Evolutionary conservation across 345 rosid genomes (phyloP), one percentile per base, ranked within the genome.

Genomic region (Erodium maritimum): DNA sequence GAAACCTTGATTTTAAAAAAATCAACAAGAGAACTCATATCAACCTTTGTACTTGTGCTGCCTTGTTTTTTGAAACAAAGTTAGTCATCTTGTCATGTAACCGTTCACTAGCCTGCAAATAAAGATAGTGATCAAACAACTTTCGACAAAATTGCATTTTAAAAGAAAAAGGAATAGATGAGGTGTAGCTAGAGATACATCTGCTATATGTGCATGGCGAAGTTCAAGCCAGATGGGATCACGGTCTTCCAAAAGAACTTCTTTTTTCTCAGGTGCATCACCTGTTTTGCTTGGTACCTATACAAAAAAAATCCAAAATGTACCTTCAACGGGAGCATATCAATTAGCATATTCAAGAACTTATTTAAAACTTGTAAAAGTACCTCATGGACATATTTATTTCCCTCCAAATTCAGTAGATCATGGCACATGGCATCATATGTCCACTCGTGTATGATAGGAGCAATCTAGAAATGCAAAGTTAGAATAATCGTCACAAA

Each of bases 391-490:
- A 70, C 71, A 65, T 77, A 86, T 69, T 88, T 88, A 59, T 86
- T 91, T 62, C 96, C 95, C 5, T 91, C 95, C 93, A 88, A 84
- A 55, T 84, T 78, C 64, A 88, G 85, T 76, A 91, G 79, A 70
- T 91, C 98, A 45, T 88, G 96, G 86, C 96, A 86, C 95, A 91
- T 88, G 21, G 96, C 95, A 73, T 91, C 98, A 65, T 91, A 91
- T 50, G 98, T 91, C 98, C 96, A 91, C 73, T 91, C 96, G 50
- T 91, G 98, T 64, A 91, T 88, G 63, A 88, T 81, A 54, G 98
- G 98, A 66, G 98, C 93, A 67, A 91, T 86, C 93, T 88, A 67
- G 72, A 72, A 42, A 65, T 61, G 23, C 18, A 70, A 60, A 20
- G 58, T 29, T 29, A 60, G 68, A 55, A 52, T 18, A 21, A 51